phyloP scores from a whole-genome alignment of 2,329 filamentous ascomycete genomes.

The Phialocephala subalpina region DNA sequence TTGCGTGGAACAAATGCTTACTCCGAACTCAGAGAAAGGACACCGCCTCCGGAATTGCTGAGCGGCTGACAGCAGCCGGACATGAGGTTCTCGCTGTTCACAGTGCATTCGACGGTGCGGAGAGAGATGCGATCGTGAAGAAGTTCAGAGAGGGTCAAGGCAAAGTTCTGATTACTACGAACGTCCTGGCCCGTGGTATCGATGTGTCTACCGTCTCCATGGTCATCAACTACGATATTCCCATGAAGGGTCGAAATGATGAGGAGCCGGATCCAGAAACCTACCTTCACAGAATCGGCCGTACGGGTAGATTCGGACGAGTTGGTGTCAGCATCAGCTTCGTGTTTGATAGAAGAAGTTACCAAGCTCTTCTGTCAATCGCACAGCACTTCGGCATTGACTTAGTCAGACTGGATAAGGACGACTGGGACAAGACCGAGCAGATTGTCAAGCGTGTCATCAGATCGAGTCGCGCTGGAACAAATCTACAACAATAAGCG shows the following conservation, averaged over 20 bases:
- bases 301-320: constrained; percentile 95
- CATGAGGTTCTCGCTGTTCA: constrained; percentile 93
- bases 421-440: constrained; percentile 93
- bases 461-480: constrained; percentile 71
- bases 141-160: constrained; percentile 86
- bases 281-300: constrained; percentile 96
- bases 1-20: background rate
- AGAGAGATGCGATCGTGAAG: constrained; percentile 85
- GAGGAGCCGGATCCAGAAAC: constrained; percentile 90
- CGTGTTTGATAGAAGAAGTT: constrained; percentile 86
- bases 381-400: constrained; percentile 81
- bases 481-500: constrained; percentile 47
- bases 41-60: constrained; percentile 85
- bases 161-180: constrained; percentile 98
- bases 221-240: constrained; percentile 97
- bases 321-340: constrained; percentile 97
- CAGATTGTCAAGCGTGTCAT: constrained; percentile 82
- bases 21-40: constrained; percentile 73
- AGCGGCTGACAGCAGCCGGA: constrained; percentile 85
- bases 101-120: constrained; percentile 82
- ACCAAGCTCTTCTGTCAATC: constrained; percentile 80
- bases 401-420: constrained; percentile 80
- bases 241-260: constrained; percentile 78
- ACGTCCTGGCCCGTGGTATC: constrained; percentile 94
- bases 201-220: constrained; percentile 94